Conservation (phyloP, 2,329 filamentous ascomycete species). For the Tolypocladium guangdongense region DNA sequence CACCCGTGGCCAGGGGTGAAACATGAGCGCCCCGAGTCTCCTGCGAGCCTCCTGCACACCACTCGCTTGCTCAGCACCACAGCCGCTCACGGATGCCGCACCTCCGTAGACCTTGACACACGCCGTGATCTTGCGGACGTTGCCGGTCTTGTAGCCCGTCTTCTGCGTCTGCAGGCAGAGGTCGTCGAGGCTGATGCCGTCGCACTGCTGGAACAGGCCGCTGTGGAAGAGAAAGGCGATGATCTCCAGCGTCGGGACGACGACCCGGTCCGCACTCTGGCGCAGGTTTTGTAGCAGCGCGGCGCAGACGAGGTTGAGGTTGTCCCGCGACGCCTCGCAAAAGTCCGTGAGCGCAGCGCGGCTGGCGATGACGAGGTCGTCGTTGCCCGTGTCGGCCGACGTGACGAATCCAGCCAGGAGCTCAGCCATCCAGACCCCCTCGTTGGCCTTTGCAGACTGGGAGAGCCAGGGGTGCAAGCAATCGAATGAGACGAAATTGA, state of each 20-base stretch:
- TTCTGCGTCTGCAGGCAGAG: constrained; percentile 66
- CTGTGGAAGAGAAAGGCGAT: constrained; percentile 66
- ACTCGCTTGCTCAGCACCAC: constrained; percentile 2
- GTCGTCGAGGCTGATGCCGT: constrained; percentile 33
- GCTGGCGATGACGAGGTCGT: constrained; percentile 60
- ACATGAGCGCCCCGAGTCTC: constrained; percentile 61
- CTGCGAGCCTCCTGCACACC: constrained; percentile 43
- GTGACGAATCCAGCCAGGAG: constrained; percentile 59
- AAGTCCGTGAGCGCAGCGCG: constrained; percentile 52
- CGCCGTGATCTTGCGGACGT: constrained; percentile 70
- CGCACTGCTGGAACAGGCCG: constrained; percentile 32
- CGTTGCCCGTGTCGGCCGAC: constrained; percentile 68
- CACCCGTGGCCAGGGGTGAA: constrained; percentile 75
- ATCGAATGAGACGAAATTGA: constrained; percentile 31
- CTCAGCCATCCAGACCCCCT: constrained; percentile 32
- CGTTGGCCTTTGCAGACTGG: constrained; percentile 19
- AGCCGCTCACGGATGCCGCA: constrained; percentile 34
- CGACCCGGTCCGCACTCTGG: constrained; percentile 54
- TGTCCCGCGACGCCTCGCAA: constrained; percentile 28
- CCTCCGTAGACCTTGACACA: constrained; percentile 71
- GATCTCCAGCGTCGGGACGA: constrained; percentile 68
- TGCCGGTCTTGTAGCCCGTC: constrained; percentile 72
- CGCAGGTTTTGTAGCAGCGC: constrained; percentile 46
- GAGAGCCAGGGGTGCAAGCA: constrained; percentile 26
- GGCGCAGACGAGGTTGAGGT: constrained; percentile 33